Base-by-base conservation (phyloP, 83 land plant species). In the Picea abies region DNA sequence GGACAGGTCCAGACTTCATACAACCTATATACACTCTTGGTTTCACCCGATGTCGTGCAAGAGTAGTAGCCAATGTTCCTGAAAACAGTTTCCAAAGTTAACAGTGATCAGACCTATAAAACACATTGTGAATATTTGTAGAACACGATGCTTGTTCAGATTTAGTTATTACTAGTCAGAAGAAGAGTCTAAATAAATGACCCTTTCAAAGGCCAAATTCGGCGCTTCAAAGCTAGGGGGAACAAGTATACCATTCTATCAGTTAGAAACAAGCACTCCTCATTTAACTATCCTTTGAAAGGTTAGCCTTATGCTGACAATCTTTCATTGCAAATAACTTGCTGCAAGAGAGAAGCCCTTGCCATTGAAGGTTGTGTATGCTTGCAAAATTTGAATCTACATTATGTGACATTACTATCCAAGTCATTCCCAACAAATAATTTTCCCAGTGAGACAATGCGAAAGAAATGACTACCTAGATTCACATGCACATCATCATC, bases 401-500 rank as follows among this genome's bases (percentile, higher is more conserved):
- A 49, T 49, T 49, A 52, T 11, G 56, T 52, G 56, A 10, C 56
- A 52, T 52, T 52, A 52, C 56, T 10, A 11, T 52, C 56, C 56
- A 52, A 52, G 14, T 52, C 56, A 52, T 52, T 52, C 56, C 56
- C 12, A 52, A 52, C 56, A 52, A 52, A 52, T 52, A 52, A 52
- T 52, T 52, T 52, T 52, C 2, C 56, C 56, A 52, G 56, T 52
- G 14, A 52, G 56, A 52, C 56, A 52, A 10, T 52, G 56, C 14
- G 14, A 52, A 52, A 52, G 56, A 52, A 52, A 52, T 52, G 14
- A 52, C n/a, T 85, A 94, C 97, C 97, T 80, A 94, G 83, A 84
- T 94, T 94, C 66, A 94, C 93, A 87, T 94, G 97, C 66, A 92
- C 92, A 85, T 94, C 97, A 83, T 94, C 97, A 83, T 94, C 97